Evolutionary conservation across 2,329 filamentous ascomycete species (phyloP), one percentile per base, ranked within the genome.

Genomic region (Ophiostoma populinum): DNA sequence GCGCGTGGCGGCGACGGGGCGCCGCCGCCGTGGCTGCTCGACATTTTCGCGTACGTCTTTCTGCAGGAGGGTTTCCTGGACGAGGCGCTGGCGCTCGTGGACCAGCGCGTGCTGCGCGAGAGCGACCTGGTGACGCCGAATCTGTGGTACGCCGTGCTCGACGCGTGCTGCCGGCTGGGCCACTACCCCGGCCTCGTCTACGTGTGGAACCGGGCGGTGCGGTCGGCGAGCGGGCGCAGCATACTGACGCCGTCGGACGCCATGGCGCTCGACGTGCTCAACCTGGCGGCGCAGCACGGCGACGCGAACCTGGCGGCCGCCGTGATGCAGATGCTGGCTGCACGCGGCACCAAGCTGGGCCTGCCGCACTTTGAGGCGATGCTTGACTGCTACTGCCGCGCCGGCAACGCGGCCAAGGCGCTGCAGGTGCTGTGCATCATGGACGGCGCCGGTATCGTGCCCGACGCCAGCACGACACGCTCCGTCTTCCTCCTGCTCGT

Each of bases 321-420:
- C 20, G 78, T 80, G 20, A 70, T 92, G 41, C 65, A 73, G 17
- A 56, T 75, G 35, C 62, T 87, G 13, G 63, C 66, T 5, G 59
- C 65, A 7, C 65, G 72, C 17, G 63, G 63, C 11, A 64, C 67
- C 2, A 61, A 65, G 26, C 61, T 85, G 24, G 59, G 64, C 7
- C 54, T 66, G 6, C 64, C 78, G 42, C 82, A 94, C 50, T 92
- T 90, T 54, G 83, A 92, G 51, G 66, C 77, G 19, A 63, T 94
- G 19, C 59, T 86, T 6, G 73, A 81, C 38, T 67, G 78, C 4
- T 82, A 92, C 48, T 61, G 72, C 9, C 57, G 59, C 4, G 48
- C 51, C 4, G 61, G 63, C 2, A 72, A 90, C 43, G 48, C 87
- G 7, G 55, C 58, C 17, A 70, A 72, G 18, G 78, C 80, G 0